Evolutionary conservation across 441 rosid genomes (phyloP).

Genomic region (Kokia cookei): DNA sequence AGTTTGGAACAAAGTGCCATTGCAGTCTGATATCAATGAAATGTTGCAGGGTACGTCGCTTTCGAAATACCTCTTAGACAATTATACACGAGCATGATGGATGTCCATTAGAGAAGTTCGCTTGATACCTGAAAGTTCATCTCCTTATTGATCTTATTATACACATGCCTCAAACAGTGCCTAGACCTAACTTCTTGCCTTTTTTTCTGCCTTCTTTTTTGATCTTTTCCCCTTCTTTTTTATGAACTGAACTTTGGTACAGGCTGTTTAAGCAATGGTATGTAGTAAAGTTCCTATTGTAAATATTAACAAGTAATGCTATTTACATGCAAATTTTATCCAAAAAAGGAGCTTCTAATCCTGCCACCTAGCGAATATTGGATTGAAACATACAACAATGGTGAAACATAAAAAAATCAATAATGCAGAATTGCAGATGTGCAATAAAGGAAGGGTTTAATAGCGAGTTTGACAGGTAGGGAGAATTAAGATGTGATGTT

Average conservation of each 20-base stretch:
- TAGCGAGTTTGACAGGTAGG: not conserved
- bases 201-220: not conserved
- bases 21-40: conserved; percentile 29
- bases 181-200: not conserved
- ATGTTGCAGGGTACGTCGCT: not conserved
- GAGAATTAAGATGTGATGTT: not conserved
- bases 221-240: not conserved
- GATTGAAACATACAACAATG: not conserved
- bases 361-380: not conserved
- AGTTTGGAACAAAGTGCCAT: conserved; percentile 46
- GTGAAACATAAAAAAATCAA: not conserved
- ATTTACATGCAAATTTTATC: not conserved
- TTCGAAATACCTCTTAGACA: not conserved
- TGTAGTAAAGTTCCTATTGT: not conserved
- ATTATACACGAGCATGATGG: not conserved
- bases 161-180: not conserved
- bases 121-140: not conserved
- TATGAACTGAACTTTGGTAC: not conserved
- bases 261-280: not conserved
- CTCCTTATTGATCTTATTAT: not conserved
- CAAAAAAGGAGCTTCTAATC: not conserved
- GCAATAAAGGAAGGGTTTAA: too few species aligned
- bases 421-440: too few species aligned
- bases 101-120: not conserved
- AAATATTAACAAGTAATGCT: not conserved